These are phyloP conservation scores for Tetrastigma voinierianum DNA, from an alignment of 164 flowering plant species.

Conservation along the genomic window DNA sequence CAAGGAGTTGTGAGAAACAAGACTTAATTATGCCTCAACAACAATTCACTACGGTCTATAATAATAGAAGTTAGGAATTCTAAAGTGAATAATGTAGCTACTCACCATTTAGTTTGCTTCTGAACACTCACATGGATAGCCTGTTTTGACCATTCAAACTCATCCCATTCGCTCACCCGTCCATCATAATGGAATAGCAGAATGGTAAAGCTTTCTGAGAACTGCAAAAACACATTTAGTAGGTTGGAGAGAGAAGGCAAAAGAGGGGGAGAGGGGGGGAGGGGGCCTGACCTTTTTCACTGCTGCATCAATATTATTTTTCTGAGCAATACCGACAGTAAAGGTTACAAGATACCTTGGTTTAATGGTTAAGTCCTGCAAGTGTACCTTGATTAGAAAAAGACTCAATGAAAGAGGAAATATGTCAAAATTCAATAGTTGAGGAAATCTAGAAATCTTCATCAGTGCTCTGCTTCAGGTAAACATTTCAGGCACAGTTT, in stretches of 20 bases:
- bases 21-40: not conserved
- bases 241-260: not conserved
- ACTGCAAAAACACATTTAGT: slow-evolving; percentile 34
- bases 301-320: slow-evolving; percentile 55
- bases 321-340: slow-evolving; percentile 54
- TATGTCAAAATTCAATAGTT: not conserved
- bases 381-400: slow-evolving; percentile 10
- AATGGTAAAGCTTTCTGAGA: slow-evolving; percentile 66
- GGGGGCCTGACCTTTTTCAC: slow-evolving; percentile 57
- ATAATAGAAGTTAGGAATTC: not conserved
- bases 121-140: slow-evolving; percentile 57
- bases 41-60: not conserved
- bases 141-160: slow-evolving; percentile 75
- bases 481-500: not conserved
- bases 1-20: slow-evolving; percentile 1
- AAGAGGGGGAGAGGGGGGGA: not conserved
- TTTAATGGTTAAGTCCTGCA: slow-evolving; percentile 56
- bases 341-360: slow-evolving; percentile 70
- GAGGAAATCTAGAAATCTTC: not conserved
- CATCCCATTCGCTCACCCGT: slow-evolving; percentile 69
- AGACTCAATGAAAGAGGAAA: slow-evolving; percentile 1
- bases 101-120: slow-evolving; percentile 57
- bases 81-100: not conserved
- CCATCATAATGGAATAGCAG: slow-evolving; percentile 76
- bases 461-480: not conserved